Base-by-base conservation (phyloP, 257 asterid genomes). In the Orobanche coerulescens region DNA sequence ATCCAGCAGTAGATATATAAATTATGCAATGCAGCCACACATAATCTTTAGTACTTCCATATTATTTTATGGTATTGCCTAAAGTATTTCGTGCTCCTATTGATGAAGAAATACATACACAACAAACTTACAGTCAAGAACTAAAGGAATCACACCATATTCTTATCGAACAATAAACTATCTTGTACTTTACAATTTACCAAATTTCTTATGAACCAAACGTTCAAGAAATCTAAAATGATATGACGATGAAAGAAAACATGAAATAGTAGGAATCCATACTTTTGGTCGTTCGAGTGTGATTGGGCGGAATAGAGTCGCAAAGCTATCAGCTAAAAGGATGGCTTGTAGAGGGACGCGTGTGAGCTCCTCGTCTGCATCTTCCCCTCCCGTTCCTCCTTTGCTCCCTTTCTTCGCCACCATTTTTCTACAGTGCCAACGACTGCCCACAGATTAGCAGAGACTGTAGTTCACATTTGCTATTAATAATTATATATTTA, bases 231-330 rank as follows among this genome's bases (percentile, higher is more conserved):
- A 66, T 13, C 18, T 39, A 36, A 47, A 34, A 30, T 15, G 6
- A 1, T 10, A 46, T 1, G 18, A 30, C 0, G 16, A 9, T 0
- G 15, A 11, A 39, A 37, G 1, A 3, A 43, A 30, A 2, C n/a
- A 36, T 4, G 12, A 19, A 9, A 34, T 0, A 55, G 34, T 12
- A 6, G 33, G 28, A 49, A 15, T n/a, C 24, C 30, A 55, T 68
- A 85, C 98, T 82, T 92, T 92, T 44, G 98, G 95, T 43, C 95
- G 89, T 71, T 92, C 98, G 43, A 92, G 93, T 10, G 95, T 88
- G 52, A 92, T 88, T 54, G 98, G 98, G 57, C 95, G 95, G 84
- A 92, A 92, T 70, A 82, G 89, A 51, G 95, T 87, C 68, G 96
- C 79, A 69, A 92, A 92, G 76, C 96, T 92, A 71, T 92, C 98